Evolutionary conservation across 257 asterid species (phyloP), one percentile per base, ranked within the genome.

Genomic region (Capsicum pubescens): DNA sequence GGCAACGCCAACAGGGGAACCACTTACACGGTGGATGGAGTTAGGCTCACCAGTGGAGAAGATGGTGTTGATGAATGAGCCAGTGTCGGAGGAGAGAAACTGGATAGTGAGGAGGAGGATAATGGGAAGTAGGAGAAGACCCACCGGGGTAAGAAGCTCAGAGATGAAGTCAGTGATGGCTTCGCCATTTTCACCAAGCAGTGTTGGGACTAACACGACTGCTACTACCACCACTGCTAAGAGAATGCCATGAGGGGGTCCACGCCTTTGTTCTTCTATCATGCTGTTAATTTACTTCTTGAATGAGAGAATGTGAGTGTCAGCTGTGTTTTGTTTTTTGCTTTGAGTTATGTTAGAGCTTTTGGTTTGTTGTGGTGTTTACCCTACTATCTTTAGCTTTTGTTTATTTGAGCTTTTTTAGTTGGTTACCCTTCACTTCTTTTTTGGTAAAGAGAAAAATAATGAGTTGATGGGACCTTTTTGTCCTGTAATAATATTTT

Each of bases 1-100:
- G 3, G 93, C 97, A 80, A 96, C 98, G 21, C 98, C 99, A 89
- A 94, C 88, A 6, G 98, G 98, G 1, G 99, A 95, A 16, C 99
- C 98, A 87, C 94, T 89, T 87, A 82, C 91, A 56, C 98, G 91
- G 91, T 94, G 98, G 85, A 95, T 91, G 83, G 98, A 79, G 79
- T 93, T 87, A 0, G 98, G 97, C 68, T 92, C 94, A 16, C 98
- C 95, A 81, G 92, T 48, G 84, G 96, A 91, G 88, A 93, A 91
- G 0, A 92, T 42, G 56, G 88, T 68, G 68, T 94, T 55, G 85
- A 92, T 80, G 88, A 91, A 92, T 44, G 98, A 91, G 67, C 97
- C 98, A 77, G 88, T 90, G 35, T 91, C 97, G 36, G 99, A 94
- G 67, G 98, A 94, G 70, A 95, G 93, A 85, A 94, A 95, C 44